A percentile compares a stretch with the other conserved stretches of the same genome.
These are phyloP conservation scores for Pseudopyricularia cyperi DNA, from an alignment of 2,329 filamentous ascomycete species.

Conservation along the genomic window DNA sequence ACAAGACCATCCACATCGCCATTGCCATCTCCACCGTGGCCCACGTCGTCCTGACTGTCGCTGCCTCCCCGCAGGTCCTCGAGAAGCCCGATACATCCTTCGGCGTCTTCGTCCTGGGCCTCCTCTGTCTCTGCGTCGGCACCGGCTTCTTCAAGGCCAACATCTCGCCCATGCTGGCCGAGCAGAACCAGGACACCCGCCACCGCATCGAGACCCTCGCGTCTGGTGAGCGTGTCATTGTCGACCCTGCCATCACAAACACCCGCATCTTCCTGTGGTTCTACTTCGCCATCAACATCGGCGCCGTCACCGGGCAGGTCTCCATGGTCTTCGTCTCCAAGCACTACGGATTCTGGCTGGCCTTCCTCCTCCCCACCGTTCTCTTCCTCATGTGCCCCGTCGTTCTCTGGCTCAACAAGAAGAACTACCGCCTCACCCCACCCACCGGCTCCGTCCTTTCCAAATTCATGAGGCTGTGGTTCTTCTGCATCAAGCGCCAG, in stretches of 20 bases:
- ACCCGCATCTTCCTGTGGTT: slow-evolving; percentile 56
- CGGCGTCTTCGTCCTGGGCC: slow-evolving; percentile 56
- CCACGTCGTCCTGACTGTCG: slow-evolving; percentile 51
- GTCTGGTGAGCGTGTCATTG: slow-evolving; percentile 53
- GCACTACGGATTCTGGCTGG: slow-evolving; percentile 63
- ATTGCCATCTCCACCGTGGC: slow-evolving; percentile 53
- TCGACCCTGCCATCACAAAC: slow-evolving; percentile 56
- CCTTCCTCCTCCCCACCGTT: slow-evolving; percentile 54
- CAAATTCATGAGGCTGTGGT: slow-evolving; percentile 48
- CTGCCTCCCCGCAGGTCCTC: slow-evolving; percentile 51
- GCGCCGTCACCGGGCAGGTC: slow-evolving; percentile 49
- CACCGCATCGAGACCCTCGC: slow-evolving; percentile 41
- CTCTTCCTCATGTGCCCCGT: slow-evolving; percentile 50
- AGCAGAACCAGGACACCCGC: slow-evolving; percentile 50
- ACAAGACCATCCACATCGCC: slow-evolving; percentile 58
- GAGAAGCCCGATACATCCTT: slow-evolving; percentile 42
- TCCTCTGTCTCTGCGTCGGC: slow-evolving; percentile 41
- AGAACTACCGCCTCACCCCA: slow-evolving; percentile 42
- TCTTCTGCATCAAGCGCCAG: slow-evolving; percentile 54
- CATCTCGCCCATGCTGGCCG: slow-evolving; percentile 58
- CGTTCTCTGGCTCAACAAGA: slow-evolving; percentile 46
- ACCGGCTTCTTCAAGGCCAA: slow-evolving; percentile 77
- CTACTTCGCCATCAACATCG: slow-evolving; percentile 56
- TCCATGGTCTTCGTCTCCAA: slow-evolving; percentile 61
- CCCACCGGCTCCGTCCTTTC: slow-evolving; percentile 56